Percentiles rank a stretch among this genome's conserved stretches.
phyloP scores from a whole-genome alignment of 2,329 filamentous ascomycete species.

The Xylariaceae sp. region DNA sequence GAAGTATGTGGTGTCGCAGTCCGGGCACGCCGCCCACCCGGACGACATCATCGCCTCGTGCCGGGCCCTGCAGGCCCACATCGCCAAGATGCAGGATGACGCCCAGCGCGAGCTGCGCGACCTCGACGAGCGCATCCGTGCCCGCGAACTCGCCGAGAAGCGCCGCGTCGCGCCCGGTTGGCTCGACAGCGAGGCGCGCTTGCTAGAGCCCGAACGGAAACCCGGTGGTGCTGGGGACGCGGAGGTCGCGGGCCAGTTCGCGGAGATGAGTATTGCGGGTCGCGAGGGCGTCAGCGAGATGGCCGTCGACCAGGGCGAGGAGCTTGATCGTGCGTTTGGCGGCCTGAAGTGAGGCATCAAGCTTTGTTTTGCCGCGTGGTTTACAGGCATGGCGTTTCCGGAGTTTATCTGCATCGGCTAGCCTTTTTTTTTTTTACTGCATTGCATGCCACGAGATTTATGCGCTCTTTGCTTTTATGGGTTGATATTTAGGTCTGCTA shows the following conservation, averaged over 20 bases:
- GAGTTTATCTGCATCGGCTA: too few relatives aligned
- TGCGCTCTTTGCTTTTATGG: too few relatives aligned
- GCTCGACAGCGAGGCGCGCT: constrained; percentile 74
- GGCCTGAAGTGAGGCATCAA: constrained; percentile 32
- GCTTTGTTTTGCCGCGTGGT: background rate
- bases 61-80: constrained; percentile 75
- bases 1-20: constrained; percentile 77
- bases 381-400: too few relatives aligned
- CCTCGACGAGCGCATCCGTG: constrained; percentile 71
- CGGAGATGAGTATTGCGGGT: constrained; percentile 39
- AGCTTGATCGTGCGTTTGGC: constrained; percentile 64
- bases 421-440: too few relatives aligned
- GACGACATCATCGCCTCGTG: constrained; percentile 86
- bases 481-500: too few relatives aligned
- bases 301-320: constrained; percentile 57
- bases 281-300: constrained; percentile 44
- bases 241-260: constrained; percentile 34
- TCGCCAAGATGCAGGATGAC: constrained; percentile 71
- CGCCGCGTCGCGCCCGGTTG: constrained; percentile 79
- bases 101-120: constrained; percentile 70
- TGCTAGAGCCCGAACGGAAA: constrained; percentile 70
- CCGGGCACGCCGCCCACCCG: constrained; percentile 84
- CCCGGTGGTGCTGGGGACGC: constrained; percentile 23
- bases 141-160: constrained; percentile 78
- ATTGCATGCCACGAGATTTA: too few relatives aligned